Percentiles rank a stretch among this genome's conserved stretches.
These are phyloP conservation scores for Mycena floridula DNA, from an alignment of 768 basidiomycete genomes.

Conservation along the genomic window DNA sequence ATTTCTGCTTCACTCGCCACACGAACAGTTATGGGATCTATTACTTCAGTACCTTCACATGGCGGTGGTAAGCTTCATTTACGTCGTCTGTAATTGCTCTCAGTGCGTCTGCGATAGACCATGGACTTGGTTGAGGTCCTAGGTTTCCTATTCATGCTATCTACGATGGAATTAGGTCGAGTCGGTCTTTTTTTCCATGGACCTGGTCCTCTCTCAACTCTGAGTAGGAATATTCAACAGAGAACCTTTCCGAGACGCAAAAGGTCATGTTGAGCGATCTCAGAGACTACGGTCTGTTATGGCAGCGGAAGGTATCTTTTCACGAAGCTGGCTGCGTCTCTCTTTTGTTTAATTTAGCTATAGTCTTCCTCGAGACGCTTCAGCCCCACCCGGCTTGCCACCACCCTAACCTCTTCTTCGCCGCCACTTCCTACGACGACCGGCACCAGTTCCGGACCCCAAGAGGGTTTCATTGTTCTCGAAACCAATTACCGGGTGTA, in stretches of 20 bases:
- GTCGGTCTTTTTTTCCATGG: slow-evolving; percentile 34
- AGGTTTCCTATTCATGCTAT: slow-evolving; percentile 94
- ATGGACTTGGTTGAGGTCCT: slow-evolving; percentile 94
- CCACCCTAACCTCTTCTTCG: slow-evolving; percentile 88
- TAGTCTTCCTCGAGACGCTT: slow-evolving; percentile 76
- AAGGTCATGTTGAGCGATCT: slow-evolving; percentile 87
- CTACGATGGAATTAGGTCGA: slow-evolving; percentile 90
- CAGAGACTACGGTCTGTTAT: slow-evolving; percentile 90
- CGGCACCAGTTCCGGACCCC: slow-evolving; percentile 49
- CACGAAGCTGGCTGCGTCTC: slow-evolving; percentile 14
- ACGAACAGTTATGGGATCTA: slow-evolving; percentile 93
- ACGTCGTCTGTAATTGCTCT: not conserved
- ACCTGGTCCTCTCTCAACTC: slow-evolving; percentile 5
- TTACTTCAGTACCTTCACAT: slow-evolving; percentile 85
- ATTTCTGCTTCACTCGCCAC: slow-evolving; percentile 90
- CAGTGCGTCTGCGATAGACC: slow-evolving; percentile 41
- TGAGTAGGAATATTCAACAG: slow-evolving; percentile 81
- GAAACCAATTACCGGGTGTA: slow-evolving; percentile 99
- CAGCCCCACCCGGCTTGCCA: slow-evolving; percentile 91
- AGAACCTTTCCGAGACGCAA: slow-evolving; percentile 72
- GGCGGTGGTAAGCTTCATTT: slow-evolving; percentile 57
- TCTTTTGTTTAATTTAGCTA: not conserved
- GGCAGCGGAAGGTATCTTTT: slow-evolving; percentile 65
- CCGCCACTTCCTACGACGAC: slow-evolving; percentile 67
- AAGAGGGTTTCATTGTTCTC: slow-evolving; percentile 89